A percentile compares a stretch with the other conserved stretches of the same genome.
phyloP scores from a whole-genome alignment of 306 rosid genomes.

The Psophocarpus tetragonolobus region DNA sequence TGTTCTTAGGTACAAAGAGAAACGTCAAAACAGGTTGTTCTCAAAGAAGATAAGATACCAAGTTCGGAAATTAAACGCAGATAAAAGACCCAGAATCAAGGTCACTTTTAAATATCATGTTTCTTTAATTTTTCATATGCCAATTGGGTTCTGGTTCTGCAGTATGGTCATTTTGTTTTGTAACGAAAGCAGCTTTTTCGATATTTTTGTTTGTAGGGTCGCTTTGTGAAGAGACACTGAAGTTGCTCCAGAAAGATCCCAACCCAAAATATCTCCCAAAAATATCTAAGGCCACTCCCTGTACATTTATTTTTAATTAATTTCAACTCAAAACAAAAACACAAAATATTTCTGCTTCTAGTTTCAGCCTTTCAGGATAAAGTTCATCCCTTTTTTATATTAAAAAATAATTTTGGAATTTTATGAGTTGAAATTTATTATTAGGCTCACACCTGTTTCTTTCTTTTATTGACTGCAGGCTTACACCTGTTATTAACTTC shows the following conservation, averaged over 20 bases:
- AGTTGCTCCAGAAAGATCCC: constrained; percentile 18
- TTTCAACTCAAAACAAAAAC: neutral
- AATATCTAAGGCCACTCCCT: constrained; percentile 42
- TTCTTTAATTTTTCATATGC: neutral
- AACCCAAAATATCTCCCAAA: constrained; percentile 48
- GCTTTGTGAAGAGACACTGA: constrained; percentile 77
- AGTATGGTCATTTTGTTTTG: constrained; percentile 23
- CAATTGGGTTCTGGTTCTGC: neutral
- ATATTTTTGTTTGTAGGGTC: constrained; percentile 65
- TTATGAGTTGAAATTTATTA: neutral
- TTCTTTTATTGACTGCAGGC: no score
- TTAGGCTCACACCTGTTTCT: neutral
- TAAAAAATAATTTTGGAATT: neutral
- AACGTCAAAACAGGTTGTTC: constrained; percentile 75
- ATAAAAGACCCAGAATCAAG: constrained; percentile 88
- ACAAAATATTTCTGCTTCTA: neutral
- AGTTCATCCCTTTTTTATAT: neutral
- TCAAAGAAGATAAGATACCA: constrained; percentile 94
- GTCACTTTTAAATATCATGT: constrained; percentile 36
- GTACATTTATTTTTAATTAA: constrained; percentile 6
- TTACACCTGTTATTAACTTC: neutral
- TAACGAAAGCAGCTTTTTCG: constrained; percentile 35
- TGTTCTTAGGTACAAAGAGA: constrained; percentile 81
- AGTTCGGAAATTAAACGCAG: constrained; percentile 86
- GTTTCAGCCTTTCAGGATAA: constrained; percentile 13